These are phyloP conservation scores for Penicillium verrucosum DNA, from an alignment of 2,329 filamentous ascomycete genomes.

Conservation along the genomic window DNA sequence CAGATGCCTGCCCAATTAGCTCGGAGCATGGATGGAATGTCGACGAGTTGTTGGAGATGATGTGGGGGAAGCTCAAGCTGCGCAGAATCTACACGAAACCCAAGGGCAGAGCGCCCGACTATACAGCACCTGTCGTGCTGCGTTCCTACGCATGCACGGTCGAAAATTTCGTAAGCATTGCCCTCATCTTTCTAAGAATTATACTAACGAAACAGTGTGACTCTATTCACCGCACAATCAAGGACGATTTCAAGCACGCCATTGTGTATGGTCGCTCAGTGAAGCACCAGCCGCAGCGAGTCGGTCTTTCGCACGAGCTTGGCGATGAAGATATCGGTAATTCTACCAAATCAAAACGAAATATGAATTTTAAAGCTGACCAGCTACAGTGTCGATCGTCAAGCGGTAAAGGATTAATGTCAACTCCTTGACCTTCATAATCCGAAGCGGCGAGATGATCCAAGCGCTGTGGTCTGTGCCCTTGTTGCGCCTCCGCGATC, in stretches of 20 bases:
- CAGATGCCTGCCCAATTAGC: constrained; percentile 94
- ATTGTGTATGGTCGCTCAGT: constrained; percentile 97
- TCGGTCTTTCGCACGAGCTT: constrained; percentile 85
- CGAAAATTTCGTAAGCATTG: constrained; percentile 84
- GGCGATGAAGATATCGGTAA: constrained; percentile 95
- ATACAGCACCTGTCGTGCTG: constrained; percentile 84
- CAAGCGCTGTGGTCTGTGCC: constrained; percentile 22
- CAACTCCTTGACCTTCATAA: constrained; percentile 24
- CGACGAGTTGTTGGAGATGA: constrained; percentile 92
- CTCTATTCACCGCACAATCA: constrained; percentile 91
- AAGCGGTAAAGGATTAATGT: constrained; percentile 55
- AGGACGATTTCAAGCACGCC: constrained; percentile 91
- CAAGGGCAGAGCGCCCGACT: constrained; percentile 92
- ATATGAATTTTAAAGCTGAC: constrained; percentile 24
- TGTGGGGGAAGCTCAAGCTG: constrained; percentile 96
- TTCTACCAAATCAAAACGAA: constrained; percentile 32
- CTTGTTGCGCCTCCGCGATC: constrained; percentile 14
- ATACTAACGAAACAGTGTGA: constrained; percentile 66
- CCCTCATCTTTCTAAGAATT: not conserved
- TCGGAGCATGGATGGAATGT: constrained; percentile 98
- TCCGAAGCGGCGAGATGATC: constrained; percentile 26
- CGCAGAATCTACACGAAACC: constrained; percentile 96
- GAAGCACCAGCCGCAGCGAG: constrained; percentile 96
- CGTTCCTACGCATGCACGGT: constrained; percentile 79
- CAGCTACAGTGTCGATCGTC: constrained; percentile 59